Evolutionary conservation across 2,329 filamentous ascomycete species (phyloP), one percentile per base, ranked within the genome.

Genomic region (Ophiostoma australiae): DNA sequence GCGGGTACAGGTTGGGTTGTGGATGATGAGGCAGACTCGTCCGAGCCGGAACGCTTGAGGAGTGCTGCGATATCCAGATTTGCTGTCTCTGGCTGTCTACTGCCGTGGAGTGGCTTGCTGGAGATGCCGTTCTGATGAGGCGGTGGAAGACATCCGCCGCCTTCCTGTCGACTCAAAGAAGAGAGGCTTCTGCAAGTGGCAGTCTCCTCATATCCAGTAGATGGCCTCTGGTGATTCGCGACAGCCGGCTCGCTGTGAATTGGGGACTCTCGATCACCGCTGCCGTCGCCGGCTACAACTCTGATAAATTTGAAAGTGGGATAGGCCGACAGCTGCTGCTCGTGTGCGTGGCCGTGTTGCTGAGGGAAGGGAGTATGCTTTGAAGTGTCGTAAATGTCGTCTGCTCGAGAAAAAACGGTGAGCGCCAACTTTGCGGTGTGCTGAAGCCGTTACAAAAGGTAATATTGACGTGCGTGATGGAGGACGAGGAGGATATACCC

Each of bases 1-100:
- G 27, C 44, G 3, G 52, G 52, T 8, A 65, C 63, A 4, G 67
- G 68, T 8, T 52, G 17, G 6, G 63, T 31, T 31, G 27, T 77
- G 74, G 80, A 80, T 77, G 84, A 82, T 73, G 81, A 80, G 76
- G 84, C 84, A 80, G 89, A 89, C 86, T 91, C 89, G 86, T 89
- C 83, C 81, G 90, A 89, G 86, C 89, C 89, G 79, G 88, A 83
- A 79, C 85, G 86, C 86, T 94, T 92, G 81, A 97, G 87, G 76
- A 97, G 87, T 76, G 91, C 90, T 82, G 91, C 89, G 91, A 97
- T 96, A 94, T 97, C 93, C 93, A 97, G 90, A 87, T 85, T 94
- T 88, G 84, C 87, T 86, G 85, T 85, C 76, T 78, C 78, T 80
- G 74, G 76, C 75, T 76, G 78, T 77, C 71, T 73, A 73, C 41